Conservation (phyloP, 2,329 filamentous ascomycete genomes). For the Sarocladium kiliense region DNA sequence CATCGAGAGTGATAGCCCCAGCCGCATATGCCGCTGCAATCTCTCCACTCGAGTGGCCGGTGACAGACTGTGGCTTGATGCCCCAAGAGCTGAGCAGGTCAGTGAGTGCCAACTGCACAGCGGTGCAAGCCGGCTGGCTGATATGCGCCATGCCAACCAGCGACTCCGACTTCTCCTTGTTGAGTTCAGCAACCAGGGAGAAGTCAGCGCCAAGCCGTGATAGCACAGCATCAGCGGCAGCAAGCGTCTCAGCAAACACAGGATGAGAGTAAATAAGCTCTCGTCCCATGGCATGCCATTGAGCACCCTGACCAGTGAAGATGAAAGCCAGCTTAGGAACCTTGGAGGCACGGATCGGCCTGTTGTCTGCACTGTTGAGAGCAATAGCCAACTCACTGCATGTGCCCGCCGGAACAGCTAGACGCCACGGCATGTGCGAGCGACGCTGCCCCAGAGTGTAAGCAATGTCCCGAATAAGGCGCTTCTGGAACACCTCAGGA, state of each 20-base stretch:
- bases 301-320: conserved; percentile 27
- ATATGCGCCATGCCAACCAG: conserved; percentile 12
- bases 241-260: conserved; percentile 9
- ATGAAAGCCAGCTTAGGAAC: conserved; percentile 8
- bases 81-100: conserved; percentile 27
- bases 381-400: conserved; percentile 39
- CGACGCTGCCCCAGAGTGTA: conserved; percentile 43
- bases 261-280: conserved; percentile 15
- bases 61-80: conserved; percentile 23
- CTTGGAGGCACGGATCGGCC: not conserved
- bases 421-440: conserved; percentile 37
- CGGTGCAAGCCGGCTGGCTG: conserved; percentile 28
- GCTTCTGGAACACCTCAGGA: conserved; percentile 35
- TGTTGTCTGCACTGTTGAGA: conserved; percentile 28
- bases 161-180: not conserved
- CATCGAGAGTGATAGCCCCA: conserved; percentile 20
- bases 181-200: conserved; percentile 2
- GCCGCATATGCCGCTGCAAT: conserved; percentile 35
- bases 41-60: conserved; percentile 36
- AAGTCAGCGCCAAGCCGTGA: not conserved
- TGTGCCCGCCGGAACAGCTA: conserved; percentile 36
- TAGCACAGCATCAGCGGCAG: not conserved
- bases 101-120: conserved; percentile 34
- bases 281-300: conserved; percentile 25
- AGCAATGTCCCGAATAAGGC: conserved; percentile 39